phyloP scores from a whole-genome alignment of 2,329 filamentous ascomycete species.

The Cordyceps pruinosa region DNA sequence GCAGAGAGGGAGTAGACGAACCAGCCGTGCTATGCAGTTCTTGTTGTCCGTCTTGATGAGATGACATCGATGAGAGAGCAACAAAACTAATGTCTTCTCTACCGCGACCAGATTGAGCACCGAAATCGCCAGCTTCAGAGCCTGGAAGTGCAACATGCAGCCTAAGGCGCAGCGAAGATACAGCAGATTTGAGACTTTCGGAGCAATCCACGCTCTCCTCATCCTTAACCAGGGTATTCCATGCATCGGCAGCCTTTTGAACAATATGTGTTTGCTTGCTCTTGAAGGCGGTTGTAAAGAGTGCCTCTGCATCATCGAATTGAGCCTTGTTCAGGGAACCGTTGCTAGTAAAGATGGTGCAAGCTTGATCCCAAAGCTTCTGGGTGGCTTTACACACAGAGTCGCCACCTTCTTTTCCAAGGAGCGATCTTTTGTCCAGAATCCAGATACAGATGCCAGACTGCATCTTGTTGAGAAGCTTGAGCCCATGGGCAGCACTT shows the following conservation, averaged over 20 bases:
- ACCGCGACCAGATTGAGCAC: constrained; percentile 34
- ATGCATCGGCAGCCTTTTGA: constrained; percentile 45
- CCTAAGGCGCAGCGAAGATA: constrained; percentile 53
- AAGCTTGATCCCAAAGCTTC: constrained; percentile 44
- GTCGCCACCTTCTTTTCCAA: constrained; percentile 35
- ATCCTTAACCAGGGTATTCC: constrained; percentile 64
- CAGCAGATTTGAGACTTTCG: constrained; percentile 50
- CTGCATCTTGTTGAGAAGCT: constrained; percentile 55
- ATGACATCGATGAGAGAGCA: constrained; percentile 26
- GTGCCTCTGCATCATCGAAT: constrained; percentile 45
- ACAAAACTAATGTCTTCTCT: constrained; percentile 38
- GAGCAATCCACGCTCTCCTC: constrained; percentile 58
- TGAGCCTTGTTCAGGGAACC: constrained; percentile 35
- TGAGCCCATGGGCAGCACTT: constrained; percentile 16
- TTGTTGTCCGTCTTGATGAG: constrained; percentile 19
- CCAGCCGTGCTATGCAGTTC: neutral
- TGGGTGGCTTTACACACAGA: constrained; percentile 37
- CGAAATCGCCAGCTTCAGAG: constrained; percentile 32
- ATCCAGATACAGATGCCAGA: constrained; percentile 57
- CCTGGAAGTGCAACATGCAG: constrained; percentile 42
- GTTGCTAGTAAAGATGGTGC: constrained; percentile 29
- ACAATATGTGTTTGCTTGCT: constrained; percentile 51
- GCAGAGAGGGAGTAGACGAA: constrained; percentile 14
- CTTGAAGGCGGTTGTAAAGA: constrained; percentile 50
- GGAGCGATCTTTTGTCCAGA: constrained; percentile 43